Percentiles rank a stretch among this genome's conserved stretches.
Evolutionary conservation across 2,329 filamentous ascomycete genomes (phyloP).

Genomic region (Alternaria novae-zelandiae): DNA sequence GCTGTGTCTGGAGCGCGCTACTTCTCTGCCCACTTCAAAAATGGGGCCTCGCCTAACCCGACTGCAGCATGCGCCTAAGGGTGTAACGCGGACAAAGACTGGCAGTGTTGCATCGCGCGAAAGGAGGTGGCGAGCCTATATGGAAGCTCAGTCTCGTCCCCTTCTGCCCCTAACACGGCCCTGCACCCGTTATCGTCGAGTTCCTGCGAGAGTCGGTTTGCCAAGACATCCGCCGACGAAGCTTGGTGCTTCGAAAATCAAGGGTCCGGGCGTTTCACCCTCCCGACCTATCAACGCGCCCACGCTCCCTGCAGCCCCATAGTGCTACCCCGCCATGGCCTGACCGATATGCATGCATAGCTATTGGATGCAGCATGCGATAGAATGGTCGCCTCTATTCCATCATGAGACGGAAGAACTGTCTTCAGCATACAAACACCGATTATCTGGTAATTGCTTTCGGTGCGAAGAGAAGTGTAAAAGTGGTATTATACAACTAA

Average conservation of each 20-base stretch:
- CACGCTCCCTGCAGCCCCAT: slow-evolving; percentile 16
- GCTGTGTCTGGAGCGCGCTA: slow-evolving; percentile 26
- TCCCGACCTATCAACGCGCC: slow-evolving; percentile 14
- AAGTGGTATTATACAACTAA: background rate
- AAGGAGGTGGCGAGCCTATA: slow-evolving; percentile 19
- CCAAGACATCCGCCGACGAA: slow-evolving; percentile 27
- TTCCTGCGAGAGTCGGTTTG: slow-evolving; percentile 51
- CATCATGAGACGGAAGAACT: background rate
- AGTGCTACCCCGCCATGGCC: slow-evolving; percentile 24
- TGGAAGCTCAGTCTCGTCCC: background rate
- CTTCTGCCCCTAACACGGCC: background rate
- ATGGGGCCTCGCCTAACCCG: slow-evolving; percentile 24
- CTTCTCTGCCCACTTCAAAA: slow-evolving; percentile 9
- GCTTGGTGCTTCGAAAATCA: slow-evolving; percentile 13
- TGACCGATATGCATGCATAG: slow-evolving; percentile 4
- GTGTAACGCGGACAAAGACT: background rate
- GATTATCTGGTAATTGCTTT: too few species aligned
- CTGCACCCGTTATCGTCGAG: slow-evolving; percentile 25
- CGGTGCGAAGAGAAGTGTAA: background rate
- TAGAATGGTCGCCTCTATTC: background rate
- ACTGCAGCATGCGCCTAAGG: background rate
- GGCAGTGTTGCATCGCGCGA: background rate
- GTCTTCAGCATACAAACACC: too few species aligned
- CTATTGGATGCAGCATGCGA: background rate
- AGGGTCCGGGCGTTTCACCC: slow-evolving; percentile 16